Conservation (phyloP, 257 asterid genomes). For the Voacanga thouarsii region DNA sequence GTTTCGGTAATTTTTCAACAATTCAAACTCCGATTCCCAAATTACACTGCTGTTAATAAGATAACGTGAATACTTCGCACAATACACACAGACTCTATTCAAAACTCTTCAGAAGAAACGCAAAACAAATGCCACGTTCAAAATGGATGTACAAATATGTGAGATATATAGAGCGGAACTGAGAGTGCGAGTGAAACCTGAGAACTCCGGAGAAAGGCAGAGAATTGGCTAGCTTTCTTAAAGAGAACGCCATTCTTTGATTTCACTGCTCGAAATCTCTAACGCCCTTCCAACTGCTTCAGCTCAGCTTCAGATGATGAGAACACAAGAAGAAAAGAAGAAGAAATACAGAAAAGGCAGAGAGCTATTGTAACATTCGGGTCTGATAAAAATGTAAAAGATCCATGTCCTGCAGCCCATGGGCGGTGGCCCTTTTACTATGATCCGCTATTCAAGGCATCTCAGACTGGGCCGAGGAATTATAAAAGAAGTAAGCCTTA, state of each 20-base stretch:
- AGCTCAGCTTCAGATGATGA: not conserved
- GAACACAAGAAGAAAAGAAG: no score
- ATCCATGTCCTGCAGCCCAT: no score
- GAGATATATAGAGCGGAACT: not conserved
- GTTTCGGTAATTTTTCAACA: not conserved
- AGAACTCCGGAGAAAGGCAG: conserved; percentile 34
- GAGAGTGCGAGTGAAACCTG: conserved; percentile 18
- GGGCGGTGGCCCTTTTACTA: no score
- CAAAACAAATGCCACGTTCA: no score
- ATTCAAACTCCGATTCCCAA: not conserved
- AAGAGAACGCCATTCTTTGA: conserved; percentile 20
- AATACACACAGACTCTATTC: not conserved
- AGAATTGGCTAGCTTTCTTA: conserved; percentile 22
- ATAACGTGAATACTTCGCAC: not conserved
- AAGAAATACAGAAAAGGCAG: no score
- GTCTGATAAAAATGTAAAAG: no score
- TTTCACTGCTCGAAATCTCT: not conserved
- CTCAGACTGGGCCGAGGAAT: no score
- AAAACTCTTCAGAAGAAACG: not conserved
- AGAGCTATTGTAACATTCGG: no score
- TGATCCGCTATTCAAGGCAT: no score
- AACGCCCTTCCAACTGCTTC: not conserved
- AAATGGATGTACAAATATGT: not conserved
- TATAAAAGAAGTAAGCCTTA: no score
- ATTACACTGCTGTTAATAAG: not conserved